phyloP scores from a whole-genome alignment of 345 rosid species.

The Arabis alpina region DNA sequence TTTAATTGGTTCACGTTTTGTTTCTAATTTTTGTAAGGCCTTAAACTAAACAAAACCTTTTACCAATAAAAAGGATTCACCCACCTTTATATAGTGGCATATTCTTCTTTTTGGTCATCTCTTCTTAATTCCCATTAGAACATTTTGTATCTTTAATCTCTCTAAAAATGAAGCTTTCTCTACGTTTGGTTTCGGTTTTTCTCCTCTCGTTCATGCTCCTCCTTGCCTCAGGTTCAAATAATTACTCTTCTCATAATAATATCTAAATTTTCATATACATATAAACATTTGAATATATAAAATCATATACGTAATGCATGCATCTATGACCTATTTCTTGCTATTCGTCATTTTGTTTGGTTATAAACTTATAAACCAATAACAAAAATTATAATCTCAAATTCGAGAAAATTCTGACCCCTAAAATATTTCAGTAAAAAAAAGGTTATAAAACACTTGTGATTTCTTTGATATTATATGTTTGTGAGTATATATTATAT shows the following conservation, averaged over 20 bases:
- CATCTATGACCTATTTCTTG: neutral
- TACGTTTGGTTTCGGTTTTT: constrained; percentile 39
- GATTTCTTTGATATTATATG: neutral
- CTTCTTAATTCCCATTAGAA: neutral
- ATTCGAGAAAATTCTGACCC: neutral
- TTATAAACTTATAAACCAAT: neutral
- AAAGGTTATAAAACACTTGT: neutral
- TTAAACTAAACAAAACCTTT: neutral
- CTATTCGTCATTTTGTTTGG: neutral
- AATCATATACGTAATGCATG: neutral
- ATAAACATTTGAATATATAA: neutral
- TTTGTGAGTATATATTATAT: too few species aligned
- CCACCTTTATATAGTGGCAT: constrained; percentile 3
- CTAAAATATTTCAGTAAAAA: neutral
- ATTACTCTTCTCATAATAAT: neutral
- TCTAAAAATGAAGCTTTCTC: constrained; percentile 35
- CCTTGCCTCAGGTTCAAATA: constrained; percentile 36
- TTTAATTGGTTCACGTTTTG: constrained; percentile 34
- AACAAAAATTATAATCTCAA: neutral
- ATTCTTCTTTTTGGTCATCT: neutral
- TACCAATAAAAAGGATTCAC: neutral
- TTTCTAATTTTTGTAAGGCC: constrained; percentile 33
- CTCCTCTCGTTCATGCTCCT: constrained; percentile 37
- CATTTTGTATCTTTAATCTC: neutral
- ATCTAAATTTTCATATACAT: neutral